Conservation (phyloP, 2,329 filamentous ascomycete genomes). For the Talaromyces pinophilus region DNA sequence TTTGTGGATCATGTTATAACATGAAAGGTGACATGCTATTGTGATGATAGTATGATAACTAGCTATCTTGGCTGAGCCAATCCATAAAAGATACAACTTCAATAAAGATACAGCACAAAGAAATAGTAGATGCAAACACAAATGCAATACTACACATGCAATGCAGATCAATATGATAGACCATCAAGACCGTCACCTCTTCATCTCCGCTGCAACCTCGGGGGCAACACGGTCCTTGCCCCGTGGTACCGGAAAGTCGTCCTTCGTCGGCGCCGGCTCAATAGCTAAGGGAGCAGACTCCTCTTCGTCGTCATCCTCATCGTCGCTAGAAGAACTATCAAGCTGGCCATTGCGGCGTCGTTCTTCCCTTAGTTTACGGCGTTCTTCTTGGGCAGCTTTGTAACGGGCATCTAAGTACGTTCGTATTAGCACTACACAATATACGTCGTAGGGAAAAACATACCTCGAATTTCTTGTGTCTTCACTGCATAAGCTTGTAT, state of each 20-base stretch:
- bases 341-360: constrained; percentile 39
- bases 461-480: constrained; percentile 79
- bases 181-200: background rate
- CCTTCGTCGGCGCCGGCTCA: constrained; percentile 32
- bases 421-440: background rate
- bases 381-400: constrained; percentile 39
- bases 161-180: background rate
- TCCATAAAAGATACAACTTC: background rate
- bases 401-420: constrained; percentile 37
- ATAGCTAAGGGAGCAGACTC: constrained; percentile 34
- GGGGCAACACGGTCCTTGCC: constrained; percentile 16
- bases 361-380: constrained; percentile 47
- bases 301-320: constrained; percentile 38
- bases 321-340: constrained; percentile 32
- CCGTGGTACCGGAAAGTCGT: constrained; percentile 20
- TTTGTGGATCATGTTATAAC: background rate
- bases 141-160: constrained; percentile 1
- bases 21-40: background rate
- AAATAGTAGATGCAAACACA: background rate
- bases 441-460: constrained; percentile 31
- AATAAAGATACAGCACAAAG: background rate
- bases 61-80: no score
- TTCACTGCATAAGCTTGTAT: constrained; percentile 83
- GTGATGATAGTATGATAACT: background rate
- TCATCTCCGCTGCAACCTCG: constrained; percentile 15